Percentiles rank a stretch among this genome's conserved stretches.
Evolutionary conservation across 495 filamentous ascomycete genomes (phyloP).

Genomic region (Aspergillus haitiensis): DNA sequence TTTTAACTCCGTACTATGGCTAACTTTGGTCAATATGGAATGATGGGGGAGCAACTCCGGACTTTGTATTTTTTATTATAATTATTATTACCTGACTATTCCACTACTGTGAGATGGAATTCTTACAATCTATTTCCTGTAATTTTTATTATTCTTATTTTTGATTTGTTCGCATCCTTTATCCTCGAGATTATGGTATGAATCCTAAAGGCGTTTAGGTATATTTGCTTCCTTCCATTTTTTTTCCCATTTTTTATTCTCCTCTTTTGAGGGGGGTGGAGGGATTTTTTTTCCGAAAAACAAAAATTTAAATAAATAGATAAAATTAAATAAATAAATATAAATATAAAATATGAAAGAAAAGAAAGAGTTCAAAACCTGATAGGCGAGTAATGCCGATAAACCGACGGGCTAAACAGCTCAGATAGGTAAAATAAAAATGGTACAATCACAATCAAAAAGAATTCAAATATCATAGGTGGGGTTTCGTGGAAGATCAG

Average conservation of each 20-base stretch:
- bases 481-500: slow-evolving; percentile 15
- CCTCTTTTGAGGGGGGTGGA: background rate
- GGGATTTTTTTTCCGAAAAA: too few relatives aligned
- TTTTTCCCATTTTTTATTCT: background rate
- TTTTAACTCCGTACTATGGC: slow-evolving; percentile 5
- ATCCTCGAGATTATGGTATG: too few relatives aligned
- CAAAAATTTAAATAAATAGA: too few relatives aligned
- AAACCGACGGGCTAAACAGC: slow-evolving; percentile 19
- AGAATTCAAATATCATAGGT: background rate
- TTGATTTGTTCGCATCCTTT: background rate
- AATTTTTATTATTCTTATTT: background rate
- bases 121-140: background rate
- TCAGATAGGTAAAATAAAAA: slow-evolving; percentile 2
- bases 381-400: slow-evolving; percentile 21
- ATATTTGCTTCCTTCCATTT: background rate
- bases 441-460: slow-evolving; percentile 1
- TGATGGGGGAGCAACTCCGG: background rate
- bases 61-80: background rate
- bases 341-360: too few relatives aligned
- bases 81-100: background rate
- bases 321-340: too few relatives aligned
- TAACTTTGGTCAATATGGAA: slow-evolving; percentile 1
- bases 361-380: background rate
- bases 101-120: too few relatives aligned
- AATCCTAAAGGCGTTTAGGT: too few relatives aligned